Conservation (phyloP, 2,329 filamentous ascomycete genomes). For the Ophiocordyceps camponoti-leonardi region DNA sequence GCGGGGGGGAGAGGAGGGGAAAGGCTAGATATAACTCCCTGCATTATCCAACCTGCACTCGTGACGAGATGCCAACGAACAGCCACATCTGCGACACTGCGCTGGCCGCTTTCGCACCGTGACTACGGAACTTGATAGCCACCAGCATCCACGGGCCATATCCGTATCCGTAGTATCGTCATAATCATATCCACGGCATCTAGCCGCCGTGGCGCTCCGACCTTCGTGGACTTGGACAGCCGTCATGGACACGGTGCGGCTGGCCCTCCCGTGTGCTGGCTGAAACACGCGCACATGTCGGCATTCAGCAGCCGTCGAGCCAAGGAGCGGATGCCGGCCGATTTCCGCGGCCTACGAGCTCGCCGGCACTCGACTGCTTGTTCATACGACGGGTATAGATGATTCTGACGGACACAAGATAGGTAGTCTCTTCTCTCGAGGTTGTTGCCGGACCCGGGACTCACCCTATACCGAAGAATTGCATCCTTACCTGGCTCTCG, state of each 20-base stretch:
- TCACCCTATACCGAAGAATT: background rate
- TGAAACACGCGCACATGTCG: background rate
- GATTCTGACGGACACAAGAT: too few relatives aligned
- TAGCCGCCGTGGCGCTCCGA: background rate
- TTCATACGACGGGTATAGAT: too few relatives aligned
- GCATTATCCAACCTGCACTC: background rate
- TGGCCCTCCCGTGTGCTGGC: background rate
- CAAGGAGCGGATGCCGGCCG: background rate
- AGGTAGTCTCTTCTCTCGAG: background rate
- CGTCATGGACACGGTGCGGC: constrained; percentile 1
- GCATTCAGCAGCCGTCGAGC: background rate
- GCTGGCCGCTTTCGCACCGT: background rate
- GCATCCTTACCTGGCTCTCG: background rate
- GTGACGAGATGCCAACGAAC: constrained; percentile 1
- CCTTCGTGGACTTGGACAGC: background rate
- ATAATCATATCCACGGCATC: background rate
- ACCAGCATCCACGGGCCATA: too few relatives aligned
- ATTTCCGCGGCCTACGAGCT: background rate
- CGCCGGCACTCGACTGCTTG: background rate
- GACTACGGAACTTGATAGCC: background rate
- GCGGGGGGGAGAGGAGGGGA: too few relatives aligned
- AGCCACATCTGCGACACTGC: background rate
- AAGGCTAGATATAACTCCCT: background rate
- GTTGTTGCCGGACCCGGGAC: background rate
- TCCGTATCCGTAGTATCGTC: too few relatives aligned